Evolutionary conservation across 306 rosid species (phyloP), one percentile per base, ranked within the genome.

Genomic region (Gastrolobium villosum): DNA sequence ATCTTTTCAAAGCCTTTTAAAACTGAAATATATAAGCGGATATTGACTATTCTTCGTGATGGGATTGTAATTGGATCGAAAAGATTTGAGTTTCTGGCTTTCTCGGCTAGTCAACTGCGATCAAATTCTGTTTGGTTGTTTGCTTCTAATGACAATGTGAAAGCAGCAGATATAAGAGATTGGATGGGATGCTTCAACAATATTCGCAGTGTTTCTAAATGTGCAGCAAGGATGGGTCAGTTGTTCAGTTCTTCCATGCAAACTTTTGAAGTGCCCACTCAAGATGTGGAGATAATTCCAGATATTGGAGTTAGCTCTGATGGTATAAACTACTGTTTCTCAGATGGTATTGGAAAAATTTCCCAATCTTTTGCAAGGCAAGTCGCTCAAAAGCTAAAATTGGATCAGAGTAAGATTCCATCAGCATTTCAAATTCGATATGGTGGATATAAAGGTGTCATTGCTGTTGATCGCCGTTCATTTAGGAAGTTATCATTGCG

Each of bases 171-270:
- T 80, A 91, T 94, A 52, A 85, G 97, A 81, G 87, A 92, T 76
- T 94, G 99, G 99, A 94, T 94, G 99, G 99, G 99, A 74, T 85
- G 91, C 84, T 92, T 94, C 84, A 88, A 70, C 35, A 87, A 86
- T 80, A 94, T 94, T 71, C 93, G 91, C 8, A 94, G 95, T 41
- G 71, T 94, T 28, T 94, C 99, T 39, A 94, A 92, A 85, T 94
- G 99, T 77, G 99, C 99, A 20, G 97, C 99, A 44, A 88, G 99
- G 86, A 94, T 94, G 99, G 99, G 99, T 74, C 99, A 94, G 84
- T 77, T 94, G 65, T 94, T 94, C 85, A 94, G 99, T 78, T 90
- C 97, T 44, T 92, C 99, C 40, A 79, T 34, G 43, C 99, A 90
- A 89, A 92, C 95, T 68, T 76, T 89, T 75, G 85, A 64, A 70